These are phyloP conservation scores for Schizothecium vesticola DNA, from an alignment of 495 filamentous ascomycete genomes.

Conservation along the genomic window DNA sequence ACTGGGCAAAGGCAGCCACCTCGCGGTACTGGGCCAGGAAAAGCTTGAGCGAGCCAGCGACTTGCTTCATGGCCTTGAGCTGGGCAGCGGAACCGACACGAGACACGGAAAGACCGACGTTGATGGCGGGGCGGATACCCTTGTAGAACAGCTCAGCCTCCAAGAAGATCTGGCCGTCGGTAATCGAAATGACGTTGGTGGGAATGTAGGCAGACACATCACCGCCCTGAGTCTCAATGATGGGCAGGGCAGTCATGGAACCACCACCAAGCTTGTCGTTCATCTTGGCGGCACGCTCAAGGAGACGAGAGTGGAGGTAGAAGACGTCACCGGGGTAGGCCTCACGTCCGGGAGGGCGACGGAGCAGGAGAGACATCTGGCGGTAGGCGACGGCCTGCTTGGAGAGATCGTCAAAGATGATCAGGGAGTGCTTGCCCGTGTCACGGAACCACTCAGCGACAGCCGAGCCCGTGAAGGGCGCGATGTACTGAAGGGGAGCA, in stretches of 20 bases:
- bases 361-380: slow-evolving; percentile 98
- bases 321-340: slow-evolving; percentile 99
- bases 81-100: slow-evolving; percentile 99
- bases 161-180: slow-evolving; percentile 99
- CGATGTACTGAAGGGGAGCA: slow-evolving; percentile 89
- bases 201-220: slow-evolving; percentile 99
- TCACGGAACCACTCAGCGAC: slow-evolving; percentile 90
- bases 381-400: slow-evolving; percentile 99
- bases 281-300: slow-evolving; percentile 99
- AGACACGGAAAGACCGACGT: slow-evolving; percentile 99
- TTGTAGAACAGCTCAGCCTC: slow-evolving; percentile 99
- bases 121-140: slow-evolving; percentile 99
- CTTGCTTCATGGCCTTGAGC: slow-evolving; percentile 99
- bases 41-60: slow-evolving; percentile 98
- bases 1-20: slow-evolving; percentile 98
- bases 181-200: slow-evolving; percentile 99
- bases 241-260: slow-evolving; percentile 92
- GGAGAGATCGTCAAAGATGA: slow-evolving; percentile 94
- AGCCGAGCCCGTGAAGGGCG: slow-evolving; percentile 69
- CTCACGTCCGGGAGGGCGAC: slow-evolving; percentile 99
- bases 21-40: slow-evolving; percentile 99
- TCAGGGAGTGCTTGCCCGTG: slow-evolving; percentile 84
- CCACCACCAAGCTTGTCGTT: slow-evolving; percentile 92
- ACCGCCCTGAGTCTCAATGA: slow-evolving; percentile 99
- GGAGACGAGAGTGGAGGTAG: slow-evolving; percentile 99